phyloP scores from a whole-genome alignment of 1,139 yeast genomes.

The Candida sanyaensis region DNA sequence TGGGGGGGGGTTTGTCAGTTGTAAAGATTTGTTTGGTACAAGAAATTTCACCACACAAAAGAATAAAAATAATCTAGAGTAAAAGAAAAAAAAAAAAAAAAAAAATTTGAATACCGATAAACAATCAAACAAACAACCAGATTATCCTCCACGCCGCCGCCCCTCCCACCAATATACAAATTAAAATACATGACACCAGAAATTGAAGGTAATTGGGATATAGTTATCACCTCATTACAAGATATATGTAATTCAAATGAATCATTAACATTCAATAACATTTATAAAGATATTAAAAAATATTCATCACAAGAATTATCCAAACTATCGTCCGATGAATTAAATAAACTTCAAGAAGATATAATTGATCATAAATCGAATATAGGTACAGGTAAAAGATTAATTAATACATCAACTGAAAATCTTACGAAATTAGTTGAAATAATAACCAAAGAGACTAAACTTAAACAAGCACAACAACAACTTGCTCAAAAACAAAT shows the following conservation, averaged over 20 bases:
- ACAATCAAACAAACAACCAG: neutral
- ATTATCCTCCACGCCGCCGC: neutral
- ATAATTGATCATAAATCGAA: slow-evolving; percentile 56
- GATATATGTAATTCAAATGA: slow-evolving; percentile 67
- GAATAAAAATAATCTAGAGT: neutral
- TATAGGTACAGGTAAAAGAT: slow-evolving; percentile 55
- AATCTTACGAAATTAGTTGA: slow-evolving; percentile 37
- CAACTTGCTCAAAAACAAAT: slow-evolving; percentile 1
- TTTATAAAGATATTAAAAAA: slow-evolving; percentile 27
- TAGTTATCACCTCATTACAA: slow-evolving; percentile 63
- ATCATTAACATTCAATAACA: slow-evolving; percentile 51
- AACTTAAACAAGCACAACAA: slow-evolving; percentile 12
- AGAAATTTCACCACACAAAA: no score
- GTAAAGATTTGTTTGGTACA: no score
- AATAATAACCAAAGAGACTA: slow-evolving; percentile 10
- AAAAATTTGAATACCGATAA: neutral
- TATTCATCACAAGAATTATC: slow-evolving; percentile 16
- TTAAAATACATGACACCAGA: slow-evolving; percentile 20
- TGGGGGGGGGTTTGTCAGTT: no score
- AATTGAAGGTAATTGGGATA: slow-evolving; percentile 67
- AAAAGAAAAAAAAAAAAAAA: neutral
- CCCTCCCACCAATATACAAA: no score
- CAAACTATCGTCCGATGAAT: slow-evolving; percentile 26
- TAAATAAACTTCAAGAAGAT: slow-evolving; percentile 40
- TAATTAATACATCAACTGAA: slow-evolving; percentile 42